Evolutionary conservation across 1,284 basidiomycete genomes (phyloP).

Genomic region (Fomitopsis pinicola): DNA sequence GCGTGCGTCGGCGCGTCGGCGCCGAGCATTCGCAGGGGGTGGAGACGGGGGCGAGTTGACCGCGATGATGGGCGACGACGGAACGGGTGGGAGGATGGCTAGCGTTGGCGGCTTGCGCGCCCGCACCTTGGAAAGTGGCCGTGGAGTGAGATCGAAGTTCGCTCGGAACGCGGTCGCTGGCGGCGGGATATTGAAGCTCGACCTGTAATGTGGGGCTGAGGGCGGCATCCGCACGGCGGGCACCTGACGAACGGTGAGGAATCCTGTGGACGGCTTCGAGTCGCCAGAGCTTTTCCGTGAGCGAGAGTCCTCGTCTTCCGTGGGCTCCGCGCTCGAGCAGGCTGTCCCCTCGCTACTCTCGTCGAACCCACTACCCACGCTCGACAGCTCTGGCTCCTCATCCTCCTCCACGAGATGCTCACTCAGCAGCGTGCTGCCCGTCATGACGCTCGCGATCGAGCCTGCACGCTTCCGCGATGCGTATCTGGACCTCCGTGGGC

Average conservation of each 20-base stretch:
- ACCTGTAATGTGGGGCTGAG: conserved; percentile 44
- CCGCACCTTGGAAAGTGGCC: conserved; percentile 39
- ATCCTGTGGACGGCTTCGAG: conserved; percentile 17
- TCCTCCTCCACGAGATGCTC: conserved; percentile 80
- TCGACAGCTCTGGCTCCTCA: conserved; percentile 67
- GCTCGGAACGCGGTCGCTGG: conserved; percentile 39
- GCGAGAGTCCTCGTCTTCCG: conserved; percentile 32
- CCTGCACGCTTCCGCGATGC: conserved; percentile 61
- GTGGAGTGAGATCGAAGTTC: conserved; percentile 47
- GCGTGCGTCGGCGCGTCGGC: conserved; percentile 47
- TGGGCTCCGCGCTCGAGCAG: conserved; percentile 34
- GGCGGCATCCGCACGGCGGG: conserved; percentile 33
- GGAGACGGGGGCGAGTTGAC: conserved; percentile 28
- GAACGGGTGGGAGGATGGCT: conserved; percentile 61
- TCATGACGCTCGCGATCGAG: conserved; percentile 65
- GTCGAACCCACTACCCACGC: conserved; percentile 66
- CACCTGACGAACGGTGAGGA: conserved; percentile 24
- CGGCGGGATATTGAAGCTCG: conserved; percentile 23
- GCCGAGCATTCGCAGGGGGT: conserved; percentile 22
- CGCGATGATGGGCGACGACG: conserved; percentile 44
- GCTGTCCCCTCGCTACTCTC: conserved; percentile 35
- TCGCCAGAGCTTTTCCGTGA: conserved; percentile 21
- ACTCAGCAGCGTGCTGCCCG: conserved; percentile 63
- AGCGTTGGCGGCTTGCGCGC: conserved; percentile 53
- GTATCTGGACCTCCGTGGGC: conserved; percentile 65